Evolutionary conservation across 129 eudicot genomes (phyloP).

Genomic region (Scalesia atractyloides): DNA sequence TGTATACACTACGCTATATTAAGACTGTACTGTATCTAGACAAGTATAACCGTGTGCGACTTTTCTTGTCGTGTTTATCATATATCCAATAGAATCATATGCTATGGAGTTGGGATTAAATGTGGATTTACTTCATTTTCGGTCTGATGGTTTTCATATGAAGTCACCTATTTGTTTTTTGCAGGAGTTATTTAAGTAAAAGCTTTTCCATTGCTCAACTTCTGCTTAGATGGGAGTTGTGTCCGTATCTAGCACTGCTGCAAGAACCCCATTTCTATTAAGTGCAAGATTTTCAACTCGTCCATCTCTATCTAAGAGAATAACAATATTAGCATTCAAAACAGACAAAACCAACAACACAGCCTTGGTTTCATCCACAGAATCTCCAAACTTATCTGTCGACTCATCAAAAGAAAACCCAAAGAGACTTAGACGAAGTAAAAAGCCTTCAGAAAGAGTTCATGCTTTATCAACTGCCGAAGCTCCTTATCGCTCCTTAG

Average conservation of each 20-base stretch:
- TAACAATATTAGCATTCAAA: constrained; percentile 60
- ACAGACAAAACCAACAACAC: constrained; percentile 55
- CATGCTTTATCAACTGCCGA: constrained; percentile 58
- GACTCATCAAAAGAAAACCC: constrained; percentile 60
- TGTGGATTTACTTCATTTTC: neutral
- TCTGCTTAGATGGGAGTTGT: constrained; percentile 75
- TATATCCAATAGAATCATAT: neutral
- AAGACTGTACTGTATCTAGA: too few species aligned
- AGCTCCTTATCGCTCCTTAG: constrained; percentile 59
- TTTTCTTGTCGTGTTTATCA: too few species aligned
- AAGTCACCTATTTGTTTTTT: constrained; percentile 6
- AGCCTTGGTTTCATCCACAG: constrained; percentile 55
- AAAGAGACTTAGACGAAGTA: constrained; percentile 51
- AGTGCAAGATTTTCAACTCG: constrained; percentile 47
- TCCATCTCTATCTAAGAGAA: constrained; percentile 45
- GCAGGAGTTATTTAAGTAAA: constrained; percentile 32
- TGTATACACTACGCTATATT: too few species aligned
- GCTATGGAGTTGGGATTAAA: neutral
- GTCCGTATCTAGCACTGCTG: constrained; percentile 84
- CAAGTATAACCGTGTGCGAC: too few species aligned
- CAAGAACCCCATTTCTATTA: constrained; percentile 68
- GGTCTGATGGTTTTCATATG: neutral
- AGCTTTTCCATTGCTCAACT: constrained; percentile 9
- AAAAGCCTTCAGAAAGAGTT: constrained; percentile 56
- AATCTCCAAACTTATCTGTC: constrained; percentile 51